Conservation (phyloP, 257 asterid genomes). For the Fraxinus americana region DNA sequence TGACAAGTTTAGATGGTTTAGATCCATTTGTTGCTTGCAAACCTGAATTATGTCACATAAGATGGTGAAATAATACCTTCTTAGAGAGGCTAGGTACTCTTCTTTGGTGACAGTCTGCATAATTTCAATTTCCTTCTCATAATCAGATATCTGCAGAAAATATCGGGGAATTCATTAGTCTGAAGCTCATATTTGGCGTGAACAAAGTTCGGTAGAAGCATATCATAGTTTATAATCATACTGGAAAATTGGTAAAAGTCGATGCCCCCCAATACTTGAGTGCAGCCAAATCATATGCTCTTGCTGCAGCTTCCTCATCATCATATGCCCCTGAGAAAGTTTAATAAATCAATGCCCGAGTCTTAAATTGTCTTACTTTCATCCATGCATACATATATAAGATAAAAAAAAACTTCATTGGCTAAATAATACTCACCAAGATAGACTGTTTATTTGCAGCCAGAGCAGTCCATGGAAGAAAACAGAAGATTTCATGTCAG, state of each 20-base stretch:
- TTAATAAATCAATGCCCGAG: conserved; percentile 1
- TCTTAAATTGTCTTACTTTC: not conserved
- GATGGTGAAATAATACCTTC: conserved; percentile 36
- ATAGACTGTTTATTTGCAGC: conserved; percentile 43
- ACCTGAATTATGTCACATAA: not conserved
- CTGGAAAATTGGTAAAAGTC: conserved; percentile 55
- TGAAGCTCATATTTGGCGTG: not conserved
- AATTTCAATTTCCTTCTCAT: conserved; percentile 44
- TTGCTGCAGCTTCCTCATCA: conserved; percentile 61
- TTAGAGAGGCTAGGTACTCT: conserved; percentile 56
- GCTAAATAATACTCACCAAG: conserved; percentile 45
- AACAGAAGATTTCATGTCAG: conserved; percentile 28
- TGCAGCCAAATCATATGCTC: conserved; percentile 62
- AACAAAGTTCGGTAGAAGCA: not conserved
- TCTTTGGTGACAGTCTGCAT: conserved; percentile 55
- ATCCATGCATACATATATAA: not conserved
- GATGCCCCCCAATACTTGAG: conserved; percentile 61
- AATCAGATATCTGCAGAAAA: conserved; percentile 45
- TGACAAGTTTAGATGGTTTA: not conserved
- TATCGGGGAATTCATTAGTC: not conserved
- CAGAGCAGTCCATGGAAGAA: conserved; percentile 24
- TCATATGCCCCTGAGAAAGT: conserved; percentile 51
- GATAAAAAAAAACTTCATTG: not conserved
- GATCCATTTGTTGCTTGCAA: not conserved
- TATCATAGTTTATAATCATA: conserved; percentile 27